Percentiles rank a stretch among this genome's conserved stretches.
phyloP scores from a whole-genome alignment of 148 eudicot species.

The Silene conica region DNA sequence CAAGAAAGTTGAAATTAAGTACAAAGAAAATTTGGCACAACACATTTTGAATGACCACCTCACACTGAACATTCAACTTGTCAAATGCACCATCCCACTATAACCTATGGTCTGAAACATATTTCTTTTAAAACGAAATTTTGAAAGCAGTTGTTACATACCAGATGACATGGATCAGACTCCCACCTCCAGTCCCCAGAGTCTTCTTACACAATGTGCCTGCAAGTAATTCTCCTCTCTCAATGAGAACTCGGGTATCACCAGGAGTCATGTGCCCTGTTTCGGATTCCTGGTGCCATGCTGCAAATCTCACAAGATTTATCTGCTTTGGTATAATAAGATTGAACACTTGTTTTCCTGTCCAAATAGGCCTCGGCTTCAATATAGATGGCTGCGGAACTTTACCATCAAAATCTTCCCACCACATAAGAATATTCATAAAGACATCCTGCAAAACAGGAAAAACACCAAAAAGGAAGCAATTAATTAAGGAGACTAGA shows the following conservation, averaged over 20 bases:
- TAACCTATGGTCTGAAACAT: not conserved
- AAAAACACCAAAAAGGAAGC: not conserved
- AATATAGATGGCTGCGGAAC: constrained; percentile 91
- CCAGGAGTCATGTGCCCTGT: constrained; percentile 84
- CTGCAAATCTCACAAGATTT: constrained; percentile 77
- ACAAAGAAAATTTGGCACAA: not conserved
- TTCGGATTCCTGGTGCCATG: constrained; percentile 87
- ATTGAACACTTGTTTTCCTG: constrained; percentile 97
- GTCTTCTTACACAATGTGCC: constrained; percentile 97
- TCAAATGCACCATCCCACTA: not conserved
- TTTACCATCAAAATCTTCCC: constrained; percentile 99
- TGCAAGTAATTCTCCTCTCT: constrained; percentile 82
- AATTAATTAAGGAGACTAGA: not conserved
- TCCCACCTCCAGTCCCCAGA: constrained; percentile 86
- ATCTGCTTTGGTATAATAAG: constrained; percentile 97
- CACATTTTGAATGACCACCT: not conserved
- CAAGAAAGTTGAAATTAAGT: no score
- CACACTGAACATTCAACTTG: not conserved
- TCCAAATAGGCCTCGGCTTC: constrained; percentile 99
- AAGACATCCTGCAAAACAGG: constrained; percentile 69
- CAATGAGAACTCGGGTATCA: constrained; percentile 86
- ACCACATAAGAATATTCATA: constrained; percentile 99
- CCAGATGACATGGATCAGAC: constrained; percentile 99
- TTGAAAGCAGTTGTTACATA: constrained; percentile 17
- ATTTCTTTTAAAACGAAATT: not conserved